Evolutionary conservation across 1,139 yeast genomes (phyloP), one percentile per base, ranked within the genome.

Genomic region (Sugiyamaella sp.): DNA sequence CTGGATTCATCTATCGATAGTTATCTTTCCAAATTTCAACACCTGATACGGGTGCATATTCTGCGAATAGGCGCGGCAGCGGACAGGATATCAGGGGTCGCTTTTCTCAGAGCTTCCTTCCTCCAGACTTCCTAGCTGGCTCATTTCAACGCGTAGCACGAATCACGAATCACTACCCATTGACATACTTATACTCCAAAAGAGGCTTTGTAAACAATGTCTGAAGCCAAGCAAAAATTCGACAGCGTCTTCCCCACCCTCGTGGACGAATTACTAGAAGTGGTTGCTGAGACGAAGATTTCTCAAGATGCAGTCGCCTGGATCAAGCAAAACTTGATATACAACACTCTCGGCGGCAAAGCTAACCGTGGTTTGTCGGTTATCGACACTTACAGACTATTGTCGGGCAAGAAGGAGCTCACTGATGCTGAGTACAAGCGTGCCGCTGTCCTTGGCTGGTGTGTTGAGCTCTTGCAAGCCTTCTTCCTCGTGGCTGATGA

Each of bases 401-500:
- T 95, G 68, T 87, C 87, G 66, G 80, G 81, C 63, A 79, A 81
- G 62, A 80, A 78, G n/a, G 89, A 84, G 54, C 78, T 93, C 57
- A 64, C 77, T 16, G 79, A 72, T 27, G 86, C 75, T 40, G 93
- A 89, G 66, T 93, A 90, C 77, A 82, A 82, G 71, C 85, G 84
- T 67, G 89, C 89, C 45, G 95, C 98, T 10, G 76, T 91, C 53
- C 80, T 95, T 63, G 99, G 99, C 19, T 95, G 99, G 99, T 80
- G 91, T 63, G 84, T 95, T 64, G 99, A 95, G 74, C 79, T 93
- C 55, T 79, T 93, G 65, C 99, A 95, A 74, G 99, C 97, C 1
- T 93, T 89, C 72, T 95, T 95, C 77, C 80, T 95, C 65, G 98
- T 95, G 52, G 96, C 98, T 35, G 99, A 95, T 71, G 99, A 95